These are phyloP conservation scores for Fusarium buxicola DNA, from an alignment of 2,329 filamentous ascomycete genomes.

Conservation along the genomic window DNA sequence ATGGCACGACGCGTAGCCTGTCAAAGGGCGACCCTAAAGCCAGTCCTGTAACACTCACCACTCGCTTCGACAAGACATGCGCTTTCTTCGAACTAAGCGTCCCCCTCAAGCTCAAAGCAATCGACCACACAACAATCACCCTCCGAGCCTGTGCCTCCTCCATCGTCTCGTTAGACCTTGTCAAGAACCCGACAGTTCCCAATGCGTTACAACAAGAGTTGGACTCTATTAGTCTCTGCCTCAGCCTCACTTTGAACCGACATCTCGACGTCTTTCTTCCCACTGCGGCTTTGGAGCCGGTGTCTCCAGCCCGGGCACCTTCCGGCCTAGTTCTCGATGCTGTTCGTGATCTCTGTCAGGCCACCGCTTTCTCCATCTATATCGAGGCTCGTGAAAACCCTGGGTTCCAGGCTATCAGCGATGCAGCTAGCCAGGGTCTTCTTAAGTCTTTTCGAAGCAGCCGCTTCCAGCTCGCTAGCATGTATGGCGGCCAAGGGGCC, in stretches of 20 bases:
- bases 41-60: neutral
- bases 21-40: slow-evolving; percentile 16
- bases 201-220: slow-evolving; percentile 10
- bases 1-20: neutral
- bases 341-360: slow-evolving; percentile 15
- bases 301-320: slow-evolving; percentile 13
- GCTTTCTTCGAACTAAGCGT: slow-evolving; percentile 19
- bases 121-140: slow-evolving; percentile 4
- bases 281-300: slow-evolving; percentile 7
- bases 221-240: slow-evolving; percentile 11
- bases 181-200: neutral
- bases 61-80: slow-evolving; percentile 9
- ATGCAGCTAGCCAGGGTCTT: slow-evolving; percentile 10
- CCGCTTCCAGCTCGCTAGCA: slow-evolving; percentile 20
- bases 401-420: slow-evolving; percentile 16
- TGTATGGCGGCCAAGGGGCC: slow-evolving; percentile 25
- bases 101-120: slow-evolving; percentile 25
- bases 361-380: slow-evolving; percentile 21
- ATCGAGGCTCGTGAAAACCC: slow-evolving; percentile 9
- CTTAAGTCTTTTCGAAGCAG: slow-evolving; percentile 5
- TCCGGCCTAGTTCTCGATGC: slow-evolving; percentile 27
- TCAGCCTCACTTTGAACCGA: slow-evolving; percentile 2
- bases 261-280: slow-evolving; percentile 12
- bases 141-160: slow-evolving; percentile 15
- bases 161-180: slow-evolving; percentile 8